Conservation (phyloP, 192 early-diverging fungal genomes). For the Haplosporangium gracile region DNA sequence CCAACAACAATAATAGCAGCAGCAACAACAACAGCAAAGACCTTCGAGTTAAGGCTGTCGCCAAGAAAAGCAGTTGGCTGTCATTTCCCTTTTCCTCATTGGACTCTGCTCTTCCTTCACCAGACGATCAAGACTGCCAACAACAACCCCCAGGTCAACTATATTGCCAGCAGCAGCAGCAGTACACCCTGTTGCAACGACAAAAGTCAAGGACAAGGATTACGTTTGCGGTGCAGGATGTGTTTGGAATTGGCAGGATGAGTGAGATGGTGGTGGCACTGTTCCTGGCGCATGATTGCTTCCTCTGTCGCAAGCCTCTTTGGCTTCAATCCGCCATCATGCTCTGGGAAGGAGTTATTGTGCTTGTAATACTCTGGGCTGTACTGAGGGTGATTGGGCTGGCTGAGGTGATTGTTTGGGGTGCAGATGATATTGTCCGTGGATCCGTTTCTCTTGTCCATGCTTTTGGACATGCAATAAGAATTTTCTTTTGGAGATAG, state of each 20-base stretch:
- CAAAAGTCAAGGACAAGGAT: conserved; percentile 5
- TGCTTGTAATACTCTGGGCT: conserved; percentile 27
- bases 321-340: conserved; percentile 40
- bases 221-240: conserved; percentile 35
- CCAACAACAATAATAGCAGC: background rate
- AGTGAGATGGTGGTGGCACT: conserved; percentile 40
- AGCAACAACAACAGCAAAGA: background rate
- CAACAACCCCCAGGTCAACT: background rate
- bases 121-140: conserved; percentile 4
- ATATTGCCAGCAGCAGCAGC: conserved; percentile 6
- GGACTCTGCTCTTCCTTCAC: background rate
- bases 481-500: conserved; percentile 5
- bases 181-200: background rate
- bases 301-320: conserved; percentile 36
- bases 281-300: conserved; percentile 44
- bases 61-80: conserved; percentile 17
- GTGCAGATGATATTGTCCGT: conserved; percentile 35
- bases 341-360: conserved; percentile 34
- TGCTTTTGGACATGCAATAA: conserved; percentile 5
- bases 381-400: conserved; percentile 38
- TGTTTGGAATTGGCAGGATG: conserved; percentile 41
- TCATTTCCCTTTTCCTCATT: background rate
- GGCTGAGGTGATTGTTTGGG: conserved; percentile 42
- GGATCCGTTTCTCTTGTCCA: conserved; percentile 27
- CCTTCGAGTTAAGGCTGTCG: background rate